A percentile compares a stretch with the other conserved stretches of the same genome.
phyloP scores from a whole-genome alignment of 176 grass and related monocot genomes.

The Triticum turgidum region DNA sequence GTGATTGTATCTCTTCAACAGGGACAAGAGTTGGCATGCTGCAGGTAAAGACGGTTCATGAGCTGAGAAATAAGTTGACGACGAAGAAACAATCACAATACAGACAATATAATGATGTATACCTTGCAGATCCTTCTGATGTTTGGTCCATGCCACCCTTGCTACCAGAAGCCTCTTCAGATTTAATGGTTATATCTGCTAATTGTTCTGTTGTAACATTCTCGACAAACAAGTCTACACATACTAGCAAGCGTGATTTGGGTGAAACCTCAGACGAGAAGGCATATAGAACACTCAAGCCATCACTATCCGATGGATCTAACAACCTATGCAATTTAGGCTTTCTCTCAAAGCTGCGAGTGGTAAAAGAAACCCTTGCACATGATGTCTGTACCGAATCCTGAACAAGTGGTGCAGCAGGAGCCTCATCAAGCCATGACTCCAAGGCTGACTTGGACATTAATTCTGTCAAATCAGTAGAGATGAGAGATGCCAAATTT shows the following conservation, averaged over 20 bases:
- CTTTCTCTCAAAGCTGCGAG: conserved; percentile 62
- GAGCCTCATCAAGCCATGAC: conserved; percentile 86
- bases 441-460: conserved; percentile 84
- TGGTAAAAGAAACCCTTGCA: conserved; percentile 79
- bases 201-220: conserved; percentile 59
- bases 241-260: conserved; percentile 57
- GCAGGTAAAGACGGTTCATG: conserved; percentile 30
- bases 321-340: conserved; percentile 68
- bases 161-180: conserved; percentile 61
- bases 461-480: conserved; percentile 85
- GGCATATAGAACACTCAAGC: conserved; percentile 75
- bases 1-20: conserved; percentile 57
- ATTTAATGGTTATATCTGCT: conserved; percentile 62
- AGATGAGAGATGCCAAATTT: conserved; percentile 50
- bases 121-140: conserved; percentile 68
- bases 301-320: conserved; percentile 63
- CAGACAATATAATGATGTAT: not conserved
- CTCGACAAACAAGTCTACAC: conserved; percentile 76
- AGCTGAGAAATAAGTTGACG: conserved; percentile 1
- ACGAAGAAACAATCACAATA: conserved; percentile 16
- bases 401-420: conserved; percentile 39
- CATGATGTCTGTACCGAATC: conserved; percentile 39
- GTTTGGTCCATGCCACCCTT: conserved; percentile 35
- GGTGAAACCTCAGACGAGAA: conserved; percentile 72
- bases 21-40: conserved; percentile 45